A percentile compares a stretch with the other conserved stretches of the same genome.
Evolutionary conservation across 768 basidiomycete genomes (phyloP).

Genomic region (Auriscalpium vulgare): DNA sequence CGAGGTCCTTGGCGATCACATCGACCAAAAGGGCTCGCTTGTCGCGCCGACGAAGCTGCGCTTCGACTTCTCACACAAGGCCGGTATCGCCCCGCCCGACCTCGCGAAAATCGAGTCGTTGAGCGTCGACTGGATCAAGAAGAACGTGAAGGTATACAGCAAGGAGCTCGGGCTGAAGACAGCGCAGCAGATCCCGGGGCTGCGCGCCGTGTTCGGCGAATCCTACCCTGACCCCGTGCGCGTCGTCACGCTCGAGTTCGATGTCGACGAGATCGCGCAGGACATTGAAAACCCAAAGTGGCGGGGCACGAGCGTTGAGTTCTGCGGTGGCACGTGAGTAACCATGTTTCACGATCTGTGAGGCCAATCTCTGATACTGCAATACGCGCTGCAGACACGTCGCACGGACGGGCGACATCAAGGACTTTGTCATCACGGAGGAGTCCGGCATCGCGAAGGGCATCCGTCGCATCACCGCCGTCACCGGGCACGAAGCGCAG

Average conservation of each 20-base stretch:
- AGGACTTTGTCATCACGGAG: conserved; percentile 89
- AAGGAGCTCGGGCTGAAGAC: conserved; percentile 73
- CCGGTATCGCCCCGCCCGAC: conserved; percentile 70
- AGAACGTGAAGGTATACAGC: conserved; percentile 83
- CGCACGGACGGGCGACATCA: conserved; percentile 93
- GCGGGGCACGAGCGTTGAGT: conserved; percentile 88
- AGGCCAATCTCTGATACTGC: too few relatives aligned
- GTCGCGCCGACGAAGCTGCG: conserved; percentile 94
- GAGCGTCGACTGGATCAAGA: conserved; percentile 84
- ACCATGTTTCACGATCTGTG: too few relatives aligned
- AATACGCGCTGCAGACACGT: conserved; percentile 59
- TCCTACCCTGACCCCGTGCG: conserved; percentile 96
- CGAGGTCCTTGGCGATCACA: conserved; percentile 92
- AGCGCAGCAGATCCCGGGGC: conserved; percentile 84
- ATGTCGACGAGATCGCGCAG: conserved; percentile 75
- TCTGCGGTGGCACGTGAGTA: conserved; percentile 95
- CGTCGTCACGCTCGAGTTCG: conserved; percentile 85
- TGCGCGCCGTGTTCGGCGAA: conserved; percentile 96
- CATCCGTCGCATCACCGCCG: conserved; percentile 87
- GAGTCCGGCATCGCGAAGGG: conserved; percentile 98
- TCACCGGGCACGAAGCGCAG: conserved; percentile 91
- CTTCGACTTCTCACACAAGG: conserved; percentile 98
- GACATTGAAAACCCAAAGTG: conserved; percentile 89
- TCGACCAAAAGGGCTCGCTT: conserved; percentile 96
- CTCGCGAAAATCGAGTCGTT: conserved; percentile 76